Percentiles rank a stretch among this genome's conserved stretches.
These are phyloP conservation scores for Hypoxylon sp. DNA, from an alignment of 2,329 filamentous ascomycete species.

Conservation along the genomic window DNA sequence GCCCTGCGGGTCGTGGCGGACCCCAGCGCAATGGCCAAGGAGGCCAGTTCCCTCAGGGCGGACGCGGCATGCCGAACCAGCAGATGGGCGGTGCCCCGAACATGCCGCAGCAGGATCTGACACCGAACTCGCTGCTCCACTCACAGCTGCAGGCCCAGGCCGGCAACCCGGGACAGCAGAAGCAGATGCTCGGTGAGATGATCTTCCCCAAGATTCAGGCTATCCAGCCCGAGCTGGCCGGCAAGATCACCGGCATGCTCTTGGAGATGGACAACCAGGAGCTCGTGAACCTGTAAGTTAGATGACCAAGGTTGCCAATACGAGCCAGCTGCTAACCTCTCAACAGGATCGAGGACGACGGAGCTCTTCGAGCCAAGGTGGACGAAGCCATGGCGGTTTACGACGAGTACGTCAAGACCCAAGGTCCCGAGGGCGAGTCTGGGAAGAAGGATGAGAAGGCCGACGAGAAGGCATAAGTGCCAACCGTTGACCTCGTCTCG, in stretches of 20 bases:
- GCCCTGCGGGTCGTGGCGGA: constrained; percentile 52
- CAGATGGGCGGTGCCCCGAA: constrained; percentile 48
- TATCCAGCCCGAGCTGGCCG: constrained; percentile 93
- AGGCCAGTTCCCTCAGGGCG: constrained; percentile 56
- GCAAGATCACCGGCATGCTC: constrained; percentile 99
- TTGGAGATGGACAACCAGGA: constrained; percentile 98
- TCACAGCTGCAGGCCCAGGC: constrained; percentile 62
- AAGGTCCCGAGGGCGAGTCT: constrained; percentile 54
- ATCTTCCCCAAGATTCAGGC: constrained; percentile 98
- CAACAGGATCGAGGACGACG: constrained; percentile 86
- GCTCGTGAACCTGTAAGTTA: constrained; percentile 90
- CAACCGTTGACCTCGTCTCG: constrained; percentile 16
- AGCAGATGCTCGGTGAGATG: constrained; percentile 97
- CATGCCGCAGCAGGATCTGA: constrained; percentile 49
- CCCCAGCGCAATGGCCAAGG: constrained; percentile 54
- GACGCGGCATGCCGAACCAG: constrained; percentile 54
- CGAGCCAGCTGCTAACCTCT: constrained; percentile 36
- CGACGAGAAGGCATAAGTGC: constrained; percentile 60
- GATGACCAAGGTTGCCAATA: not conserved
- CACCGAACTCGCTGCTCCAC: constrained; percentile 58
- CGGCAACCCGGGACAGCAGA: constrained; percentile 77
- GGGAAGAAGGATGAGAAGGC: constrained; percentile 61
- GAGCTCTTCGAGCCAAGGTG: constrained; percentile 91
- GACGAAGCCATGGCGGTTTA: constrained; percentile 97
- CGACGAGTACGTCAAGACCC: constrained; percentile 97